Conservation (phyloP, 2,329 filamentous ascomycete genomes). For the Arthrobotrys pseudoclavata region DNA sequence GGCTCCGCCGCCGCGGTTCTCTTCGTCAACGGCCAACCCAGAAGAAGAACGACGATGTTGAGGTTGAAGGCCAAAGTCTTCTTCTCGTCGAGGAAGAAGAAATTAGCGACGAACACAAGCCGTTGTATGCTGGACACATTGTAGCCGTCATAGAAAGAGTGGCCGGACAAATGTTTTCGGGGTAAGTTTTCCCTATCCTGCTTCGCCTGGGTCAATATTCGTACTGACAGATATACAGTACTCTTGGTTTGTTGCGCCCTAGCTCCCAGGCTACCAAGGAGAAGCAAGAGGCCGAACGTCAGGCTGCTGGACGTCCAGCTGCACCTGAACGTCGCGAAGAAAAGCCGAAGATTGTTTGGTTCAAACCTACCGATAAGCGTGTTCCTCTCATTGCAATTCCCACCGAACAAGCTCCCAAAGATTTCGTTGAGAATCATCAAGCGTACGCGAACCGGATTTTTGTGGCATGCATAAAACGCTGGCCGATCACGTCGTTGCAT, state of each 20-base stretch:
- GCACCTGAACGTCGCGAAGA: slow-evolving; percentile 89
- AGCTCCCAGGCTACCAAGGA: slow-evolving; percentile 99
- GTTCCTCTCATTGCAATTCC: slow-evolving; percentile 98
- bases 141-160: slow-evolving; percentile 98
- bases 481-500: slow-evolving; percentile 99
- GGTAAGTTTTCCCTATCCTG: slow-evolving; percentile 62
- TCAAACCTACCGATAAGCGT: slow-evolving; percentile 99
- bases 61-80: slow-evolving; percentile 97
- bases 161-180: slow-evolving; percentile 98
- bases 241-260: slow-evolving; percentile 90
- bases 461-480: slow-evolving; percentile 98
- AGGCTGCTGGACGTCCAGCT: slow-evolving; percentile 77
- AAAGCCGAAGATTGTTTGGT: slow-evolving; percentile 99
- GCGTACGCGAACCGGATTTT: slow-evolving; percentile 98
- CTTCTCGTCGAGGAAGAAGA: slow-evolving; percentile 98
- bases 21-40: slow-evolving; percentile 96
- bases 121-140: slow-evolving; percentile 94
- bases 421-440: slow-evolving; percentile 98
- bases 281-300: slow-evolving; percentile 97
- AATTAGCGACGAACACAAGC: slow-evolving; percentile 98
- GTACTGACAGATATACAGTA: slow-evolving; percentile 68
- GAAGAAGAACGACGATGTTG: slow-evolving; percentile 99
- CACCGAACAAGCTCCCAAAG: slow-evolving; percentile 94
- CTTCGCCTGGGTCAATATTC: slow-evolving; percentile 9
- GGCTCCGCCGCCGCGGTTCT: slow-evolving; percentile 91